Evolutionary conservation across 192 early-diverging fungal species (phyloP).

Genomic region (Dispira simplex): DNA sequence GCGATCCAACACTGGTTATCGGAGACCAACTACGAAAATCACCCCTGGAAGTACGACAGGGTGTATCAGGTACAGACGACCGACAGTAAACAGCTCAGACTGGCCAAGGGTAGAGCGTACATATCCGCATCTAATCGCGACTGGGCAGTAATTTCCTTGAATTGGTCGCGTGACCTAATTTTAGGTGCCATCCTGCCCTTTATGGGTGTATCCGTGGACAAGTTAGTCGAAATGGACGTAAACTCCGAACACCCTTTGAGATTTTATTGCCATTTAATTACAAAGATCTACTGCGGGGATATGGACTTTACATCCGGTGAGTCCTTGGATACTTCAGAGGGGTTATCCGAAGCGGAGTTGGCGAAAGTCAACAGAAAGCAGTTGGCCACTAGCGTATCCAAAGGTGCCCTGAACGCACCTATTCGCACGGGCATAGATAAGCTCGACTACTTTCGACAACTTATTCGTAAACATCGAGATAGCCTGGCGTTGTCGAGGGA

Average conservation of each 20-base stretch:
- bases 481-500: background rate
- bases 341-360: background rate
- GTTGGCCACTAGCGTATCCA: conserved; percentile 13
- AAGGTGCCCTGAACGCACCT: conserved; percentile 12
- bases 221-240: background rate
- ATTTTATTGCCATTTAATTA: conserved; percentile 6
- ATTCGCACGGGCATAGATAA: conserved; percentile 23
- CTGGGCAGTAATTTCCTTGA: conserved; percentile 20
- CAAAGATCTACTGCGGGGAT: conserved; percentile 20
- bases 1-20: conserved; percentile 15
- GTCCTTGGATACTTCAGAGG: no score
- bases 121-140: conserved; percentile 5
- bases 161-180: conserved; percentile 29
- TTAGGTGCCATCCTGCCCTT: conserved; percentile 17
- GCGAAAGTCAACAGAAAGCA: background rate
- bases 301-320: conserved; percentile 9
- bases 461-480: background rate
- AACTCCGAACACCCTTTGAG: background rate
- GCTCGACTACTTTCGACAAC: background rate
- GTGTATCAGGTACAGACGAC: background rate
- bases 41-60: background rate
- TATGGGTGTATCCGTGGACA: background rate
- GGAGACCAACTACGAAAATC: background rate
- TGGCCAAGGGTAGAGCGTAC: no score
- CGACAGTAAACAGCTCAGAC: background rate